These are phyloP conservation scores for Madurella fahalii DNA, from an alignment of 2,329 filamentous ascomycete species.

Conservation along the genomic window DNA sequence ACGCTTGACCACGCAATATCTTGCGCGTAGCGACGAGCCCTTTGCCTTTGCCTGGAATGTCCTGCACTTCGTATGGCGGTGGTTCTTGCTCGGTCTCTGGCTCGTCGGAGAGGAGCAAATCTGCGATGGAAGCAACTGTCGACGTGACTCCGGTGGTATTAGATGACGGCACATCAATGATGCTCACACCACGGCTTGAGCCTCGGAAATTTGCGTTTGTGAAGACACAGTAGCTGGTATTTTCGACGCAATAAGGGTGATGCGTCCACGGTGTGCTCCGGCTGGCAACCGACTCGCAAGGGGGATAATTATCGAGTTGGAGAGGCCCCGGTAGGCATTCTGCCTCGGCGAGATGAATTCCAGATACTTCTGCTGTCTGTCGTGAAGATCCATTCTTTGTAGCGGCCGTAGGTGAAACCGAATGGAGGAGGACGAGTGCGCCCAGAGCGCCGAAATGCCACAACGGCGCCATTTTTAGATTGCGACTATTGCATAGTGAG, in stretches of 20 bases:
- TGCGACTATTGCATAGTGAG: too few relatives aligned
- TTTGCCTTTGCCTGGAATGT: slow-evolving; percentile 32
- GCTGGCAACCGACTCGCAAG: neutral
- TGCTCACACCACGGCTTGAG: slow-evolving; percentile 2
- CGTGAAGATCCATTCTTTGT: neutral
- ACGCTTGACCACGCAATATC: slow-evolving; percentile 30
- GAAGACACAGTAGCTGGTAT: slow-evolving; percentile 26
- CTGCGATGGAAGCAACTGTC: neutral
- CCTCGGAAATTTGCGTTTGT: slow-evolving; percentile 21
- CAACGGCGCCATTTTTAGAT: too few relatives aligned
- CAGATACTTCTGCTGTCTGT: neutral
- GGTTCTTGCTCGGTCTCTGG: slow-evolving; percentile 3
- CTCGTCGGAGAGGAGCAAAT: neutral
- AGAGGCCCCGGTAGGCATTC: slow-evolving; percentile 7
- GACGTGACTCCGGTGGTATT: neutral
- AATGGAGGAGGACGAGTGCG: too few relatives aligned
- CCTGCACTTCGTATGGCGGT: slow-evolving; percentile 28
- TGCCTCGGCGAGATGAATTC: neutral
- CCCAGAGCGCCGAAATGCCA: too few relatives aligned
- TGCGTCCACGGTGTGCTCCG: slow-evolving; percentile 25
- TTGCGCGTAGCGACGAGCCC: slow-evolving; percentile 32
- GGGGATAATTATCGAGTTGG: neutral
- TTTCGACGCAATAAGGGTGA: slow-evolving; percentile 23
- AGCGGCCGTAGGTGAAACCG: neutral
- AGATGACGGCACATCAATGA: slow-evolving; percentile 5